Conservation (phyloP, 371 early-diverging fungal species). For the Fennellomyces sp. region DNA sequence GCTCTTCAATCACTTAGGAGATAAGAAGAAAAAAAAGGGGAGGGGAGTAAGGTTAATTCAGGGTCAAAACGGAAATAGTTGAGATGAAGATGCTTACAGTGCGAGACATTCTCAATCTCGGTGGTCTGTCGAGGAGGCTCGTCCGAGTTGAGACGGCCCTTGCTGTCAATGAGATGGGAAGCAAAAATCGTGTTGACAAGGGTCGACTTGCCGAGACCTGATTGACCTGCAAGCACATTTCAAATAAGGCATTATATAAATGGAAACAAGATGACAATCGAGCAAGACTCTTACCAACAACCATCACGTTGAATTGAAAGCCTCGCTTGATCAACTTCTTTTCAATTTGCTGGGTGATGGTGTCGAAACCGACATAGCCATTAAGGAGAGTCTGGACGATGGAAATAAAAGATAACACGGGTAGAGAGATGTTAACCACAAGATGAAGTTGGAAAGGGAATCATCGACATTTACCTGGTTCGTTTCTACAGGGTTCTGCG, state of each 20-base stretch:
- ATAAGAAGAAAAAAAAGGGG: constrained; percentile 1
- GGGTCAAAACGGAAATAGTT: neutral
- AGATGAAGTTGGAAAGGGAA: neutral
- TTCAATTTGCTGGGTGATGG: constrained; percentile 92
- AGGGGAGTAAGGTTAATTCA: neutral
- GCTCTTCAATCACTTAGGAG: constrained; percentile 69
- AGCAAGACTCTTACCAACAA: constrained; percentile 71
- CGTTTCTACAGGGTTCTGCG: constrained; percentile 13
- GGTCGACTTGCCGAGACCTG: constrained; percentile 98
- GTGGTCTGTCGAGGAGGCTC: constrained; percentile 82
- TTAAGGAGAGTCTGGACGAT: constrained; percentile 54
- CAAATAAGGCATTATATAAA: no score
- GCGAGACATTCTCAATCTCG: constrained; percentile 81
- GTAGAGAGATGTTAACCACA: neutral
- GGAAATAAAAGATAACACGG: neutral
- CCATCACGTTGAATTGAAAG: constrained; percentile 94
- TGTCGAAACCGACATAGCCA: constrained; percentile 95
- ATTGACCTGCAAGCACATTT: constrained; percentile 71
- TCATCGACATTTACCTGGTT: constrained; percentile 6
- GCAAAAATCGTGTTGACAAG: constrained; percentile 94
- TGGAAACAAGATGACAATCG: neutral
- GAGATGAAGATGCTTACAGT: constrained; percentile 49
- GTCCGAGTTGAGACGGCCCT: constrained; percentile 73
- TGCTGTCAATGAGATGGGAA: constrained; percentile 79
- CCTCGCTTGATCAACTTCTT: constrained; percentile 92